These are phyloP conservation scores for Setaria italica DNA, from an alignment of 202 grass and related monocot genomes.

Conservation along the genomic window DNA sequence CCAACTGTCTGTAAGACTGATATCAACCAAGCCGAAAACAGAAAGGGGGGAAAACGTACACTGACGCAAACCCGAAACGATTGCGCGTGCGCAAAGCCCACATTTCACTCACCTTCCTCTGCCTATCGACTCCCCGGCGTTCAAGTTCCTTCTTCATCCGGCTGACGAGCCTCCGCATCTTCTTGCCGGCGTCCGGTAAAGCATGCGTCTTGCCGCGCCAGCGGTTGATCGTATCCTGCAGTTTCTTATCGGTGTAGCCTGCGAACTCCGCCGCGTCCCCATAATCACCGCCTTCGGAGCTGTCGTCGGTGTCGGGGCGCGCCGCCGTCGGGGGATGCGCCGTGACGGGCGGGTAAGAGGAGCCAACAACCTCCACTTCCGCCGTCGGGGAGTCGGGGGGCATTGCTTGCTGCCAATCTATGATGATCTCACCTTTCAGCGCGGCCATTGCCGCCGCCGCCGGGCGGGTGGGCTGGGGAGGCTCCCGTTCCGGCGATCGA, in stretches of 20 bases:
- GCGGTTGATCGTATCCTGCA: conserved; percentile 9
- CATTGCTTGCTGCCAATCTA: conserved; percentile 34
- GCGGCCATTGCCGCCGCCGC: conserved; percentile 17
- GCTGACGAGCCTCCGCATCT: neutral
- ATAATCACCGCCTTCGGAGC: neutral
- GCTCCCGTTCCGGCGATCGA: conserved; percentile 32
- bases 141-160: conserved; percentile 50
- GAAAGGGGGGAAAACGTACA: neutral
- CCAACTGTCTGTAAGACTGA: neutral
- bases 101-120: conserved; percentile 48
- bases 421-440: neutral
- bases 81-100: neutral
- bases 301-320: neutral
- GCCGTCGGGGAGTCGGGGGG: neutral
- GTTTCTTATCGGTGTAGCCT: neutral
- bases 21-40: neutral
- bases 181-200: conserved; percentile 47
- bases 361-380: conserved; percentile 41
- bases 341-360: neutral
- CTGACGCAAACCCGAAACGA: neutral
- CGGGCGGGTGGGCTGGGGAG: conserved; percentile 10
- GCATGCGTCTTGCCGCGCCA: rapidly evolving
- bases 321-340: neutral
- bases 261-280: conserved; percentile 5
- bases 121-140: conserved; percentile 4